Evolutionary conservation across 768 basidiomycete genomes (phyloP).

Genomic region (Sarcodon aspratus): DNA sequence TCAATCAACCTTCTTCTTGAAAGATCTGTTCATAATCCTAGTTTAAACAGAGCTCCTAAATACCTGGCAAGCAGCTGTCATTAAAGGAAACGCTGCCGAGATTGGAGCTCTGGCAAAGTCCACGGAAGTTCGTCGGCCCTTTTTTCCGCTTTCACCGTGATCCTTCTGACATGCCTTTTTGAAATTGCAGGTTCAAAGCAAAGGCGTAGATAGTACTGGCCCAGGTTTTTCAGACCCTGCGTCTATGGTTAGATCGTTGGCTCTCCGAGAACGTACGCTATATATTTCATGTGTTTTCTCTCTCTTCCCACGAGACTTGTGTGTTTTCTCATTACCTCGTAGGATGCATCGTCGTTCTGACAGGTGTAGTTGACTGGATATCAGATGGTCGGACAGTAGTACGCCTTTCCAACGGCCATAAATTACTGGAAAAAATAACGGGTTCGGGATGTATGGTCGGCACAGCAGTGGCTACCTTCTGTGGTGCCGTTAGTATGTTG

Average conservation of each 20-base stretch:
- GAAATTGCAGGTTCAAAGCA: slow-evolving; percentile 43
- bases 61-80: slow-evolving; percentile 77
- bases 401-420: slow-evolving; percentile 64
- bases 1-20: background rate
- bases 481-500: slow-evolving; percentile 49
- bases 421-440: slow-evolving; percentile 68
- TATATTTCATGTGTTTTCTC: background rate
- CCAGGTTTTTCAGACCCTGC: slow-evolving; percentile 67
- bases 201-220: slow-evolving; percentile 83
- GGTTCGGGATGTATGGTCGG: slow-evolving; percentile 85
- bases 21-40: background rate
- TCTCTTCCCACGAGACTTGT: background rate
- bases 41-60: slow-evolving; percentile 47
- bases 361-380: slow-evolving; percentile 72
- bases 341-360: slow-evolving; percentile 78
- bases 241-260: slow-evolving; percentile 54
- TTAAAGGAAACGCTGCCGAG: slow-evolving; percentile 92
- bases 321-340: background rate
- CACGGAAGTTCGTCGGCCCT: slow-evolving; percentile 55
- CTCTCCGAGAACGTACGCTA: slow-evolving; percentile 60
- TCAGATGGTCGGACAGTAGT: slow-evolving; percentile 69
- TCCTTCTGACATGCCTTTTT: background rate
- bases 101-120: slow-evolving; percentile 72
- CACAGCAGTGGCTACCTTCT: slow-evolving; percentile 69
- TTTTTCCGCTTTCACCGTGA: background rate